phyloP scores from a whole-genome alignment of 257 asterid species.

The Jacaranda copaia region DNA sequence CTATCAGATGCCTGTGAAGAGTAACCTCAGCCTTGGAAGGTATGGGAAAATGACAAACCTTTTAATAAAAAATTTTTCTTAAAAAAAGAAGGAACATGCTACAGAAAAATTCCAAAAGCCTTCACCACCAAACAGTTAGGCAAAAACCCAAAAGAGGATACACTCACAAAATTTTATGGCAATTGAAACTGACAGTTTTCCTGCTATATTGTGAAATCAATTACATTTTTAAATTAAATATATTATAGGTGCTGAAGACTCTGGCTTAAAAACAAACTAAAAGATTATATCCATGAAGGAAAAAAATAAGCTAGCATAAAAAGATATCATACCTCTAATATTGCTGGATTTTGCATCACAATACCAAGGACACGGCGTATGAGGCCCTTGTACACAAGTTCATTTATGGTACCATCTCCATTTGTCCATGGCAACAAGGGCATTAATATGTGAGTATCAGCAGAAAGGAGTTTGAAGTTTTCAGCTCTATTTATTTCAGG shows the following conservation, averaged over 20 bases:
- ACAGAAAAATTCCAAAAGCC: neutral
- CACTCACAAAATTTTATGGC: neutral
- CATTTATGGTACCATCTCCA: constrained; percentile 87
- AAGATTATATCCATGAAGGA: neutral
- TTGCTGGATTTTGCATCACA: constrained; percentile 95
- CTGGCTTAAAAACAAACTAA: constrained; percentile 6
- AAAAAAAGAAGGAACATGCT: neutral
- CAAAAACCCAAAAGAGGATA: constrained; percentile 8
- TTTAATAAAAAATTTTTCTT: too few relatives aligned
- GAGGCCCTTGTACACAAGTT: constrained; percentile 84
- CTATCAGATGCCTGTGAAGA: constrained; percentile 1
- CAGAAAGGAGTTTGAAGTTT: constrained; percentile 40
- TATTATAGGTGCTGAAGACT: constrained; percentile 12
- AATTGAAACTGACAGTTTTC: constrained; percentile 8
- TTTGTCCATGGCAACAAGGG: constrained; percentile 90
- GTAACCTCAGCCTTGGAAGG: constrained; percentile 4
- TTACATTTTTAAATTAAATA: neutral
- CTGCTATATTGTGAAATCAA: constrained; percentile 15
- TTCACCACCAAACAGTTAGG: constrained; percentile 5
- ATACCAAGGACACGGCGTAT: constrained; percentile 78
- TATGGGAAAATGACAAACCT: neutral
- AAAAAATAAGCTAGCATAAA: constrained; percentile 14
- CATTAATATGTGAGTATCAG: constrained; percentile 50
- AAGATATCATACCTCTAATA: constrained; percentile 65
- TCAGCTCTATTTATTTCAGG: constrained; percentile 40